Percentiles rank a stretch among this genome's conserved stretches.
Conservation (phyloP, 176 grass and related monocot species). For the Triticum timopheevii region DNA sequence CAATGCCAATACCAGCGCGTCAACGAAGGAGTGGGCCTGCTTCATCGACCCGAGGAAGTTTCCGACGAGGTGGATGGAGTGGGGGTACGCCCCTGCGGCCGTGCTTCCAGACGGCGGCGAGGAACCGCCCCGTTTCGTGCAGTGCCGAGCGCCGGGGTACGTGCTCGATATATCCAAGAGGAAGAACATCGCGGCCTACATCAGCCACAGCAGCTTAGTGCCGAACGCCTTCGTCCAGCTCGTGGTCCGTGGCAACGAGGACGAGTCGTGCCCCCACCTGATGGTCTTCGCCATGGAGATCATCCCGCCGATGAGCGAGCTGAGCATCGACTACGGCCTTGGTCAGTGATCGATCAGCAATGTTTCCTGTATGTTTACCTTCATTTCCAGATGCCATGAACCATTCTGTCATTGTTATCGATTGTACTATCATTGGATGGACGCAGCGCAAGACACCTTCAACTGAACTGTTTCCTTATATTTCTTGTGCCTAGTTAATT, state of each 20-base stretch:
- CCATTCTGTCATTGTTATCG: too few species aligned
- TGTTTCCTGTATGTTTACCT: too few species aligned
- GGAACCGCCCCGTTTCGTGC: conserved; percentile 18
- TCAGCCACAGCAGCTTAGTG: conserved; percentile 54
- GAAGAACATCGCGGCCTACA: conserved; percentile 73
- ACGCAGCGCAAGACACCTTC: too few species aligned
- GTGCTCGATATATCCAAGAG: conserved; percentile 60
- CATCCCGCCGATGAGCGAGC: conserved; percentile 80
- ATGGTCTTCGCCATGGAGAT: conserved; percentile 92
- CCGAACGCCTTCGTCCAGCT: conserved; percentile 77
- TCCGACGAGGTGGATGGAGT: conserved; percentile 70
- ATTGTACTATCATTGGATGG: too few species aligned
- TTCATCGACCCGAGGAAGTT: conserved; percentile 53
- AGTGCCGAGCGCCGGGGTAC: conserved; percentile 27
- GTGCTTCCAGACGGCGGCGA: conserved; percentile 10
- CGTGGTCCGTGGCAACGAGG: conserved; percentile 50
- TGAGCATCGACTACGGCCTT: conserved; percentile 82
- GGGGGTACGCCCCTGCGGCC: conserved; percentile 57
- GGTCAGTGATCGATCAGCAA: too few species aligned
- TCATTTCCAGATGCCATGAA: too few species aligned
- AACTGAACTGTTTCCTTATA: too few species aligned
- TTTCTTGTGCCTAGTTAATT: too few species aligned
- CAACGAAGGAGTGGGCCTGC: not conserved
- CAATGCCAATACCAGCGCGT: not conserved
- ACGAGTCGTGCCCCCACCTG: conserved; percentile 50